Evolutionary conservation across 75 land plant species (phyloP).

Genomic region (Selaginella moellendorffii): DNA sequence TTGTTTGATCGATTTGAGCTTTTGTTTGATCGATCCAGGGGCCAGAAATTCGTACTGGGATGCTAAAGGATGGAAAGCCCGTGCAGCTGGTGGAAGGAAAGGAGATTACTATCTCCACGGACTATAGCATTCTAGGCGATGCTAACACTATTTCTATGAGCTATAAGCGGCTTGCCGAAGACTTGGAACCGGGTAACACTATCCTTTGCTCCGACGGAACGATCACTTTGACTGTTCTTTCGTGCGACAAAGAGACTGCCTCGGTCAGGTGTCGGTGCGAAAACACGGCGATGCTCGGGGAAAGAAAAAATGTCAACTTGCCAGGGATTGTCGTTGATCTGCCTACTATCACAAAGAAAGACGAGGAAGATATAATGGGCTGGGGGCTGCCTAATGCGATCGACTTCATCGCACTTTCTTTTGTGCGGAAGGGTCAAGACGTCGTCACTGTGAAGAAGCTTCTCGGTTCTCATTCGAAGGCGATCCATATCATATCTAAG

Average conservation of each 20-base stretch:
- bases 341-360: conserved; percentile 48
- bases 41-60: conserved; percentile 20
- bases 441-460: conserved; percentile 37
- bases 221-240: conserved; percentile 40
- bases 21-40: conserved; percentile 14
- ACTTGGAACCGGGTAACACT: conserved; percentile 21
- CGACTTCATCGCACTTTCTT: conserved; percentile 51
- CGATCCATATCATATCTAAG: conserved; percentile 45
- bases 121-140: conserved; percentile 34
- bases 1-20: neutral
- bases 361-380: conserved; percentile 39
- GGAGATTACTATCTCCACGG: conserved; percentile 33
- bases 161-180: conserved; percentile 25
- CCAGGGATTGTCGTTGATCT: conserved; percentile 59
- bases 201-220: conserved; percentile 37
- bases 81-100: conserved; percentile 24
- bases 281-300: conserved; percentile 44
- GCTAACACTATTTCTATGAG: conserved; percentile 32
- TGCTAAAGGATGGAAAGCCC: conserved; percentile 28
- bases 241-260: conserved; percentile 30
- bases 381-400: conserved; percentile 54
- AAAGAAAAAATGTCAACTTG: conserved; percentile 53
- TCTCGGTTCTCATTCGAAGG: conserved; percentile 38
- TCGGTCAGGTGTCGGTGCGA: conserved; percentile 44
- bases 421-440: conserved; percentile 52